Percentiles rank a stretch among this genome's conserved stretches.
These are phyloP conservation scores for Phycomyces nitens DNA, from an alignment of 192 early-diverging fungal genomes.

Conservation along the genomic window DNA sequence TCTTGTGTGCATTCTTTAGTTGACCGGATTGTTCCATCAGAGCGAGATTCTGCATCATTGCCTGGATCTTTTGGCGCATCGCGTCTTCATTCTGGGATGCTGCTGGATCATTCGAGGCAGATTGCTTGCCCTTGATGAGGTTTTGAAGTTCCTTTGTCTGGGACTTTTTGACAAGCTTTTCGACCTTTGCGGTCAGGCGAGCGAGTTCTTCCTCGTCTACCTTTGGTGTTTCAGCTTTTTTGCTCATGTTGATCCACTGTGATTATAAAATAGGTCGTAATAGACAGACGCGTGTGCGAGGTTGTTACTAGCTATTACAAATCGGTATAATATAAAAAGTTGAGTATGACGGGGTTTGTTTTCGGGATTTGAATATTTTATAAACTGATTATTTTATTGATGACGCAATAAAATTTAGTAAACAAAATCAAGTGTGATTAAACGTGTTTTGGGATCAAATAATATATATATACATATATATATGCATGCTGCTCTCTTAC, in stretches of 20 bases:
- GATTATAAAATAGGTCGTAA: not conserved
- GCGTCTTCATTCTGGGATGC: slow-evolving; percentile 13
- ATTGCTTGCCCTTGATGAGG: slow-evolving; percentile 2
- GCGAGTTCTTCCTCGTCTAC: slow-evolving; percentile 21
- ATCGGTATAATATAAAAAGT: too few relatives aligned
- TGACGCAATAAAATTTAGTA: too few relatives aligned
- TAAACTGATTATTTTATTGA: too few relatives aligned
- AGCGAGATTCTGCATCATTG: slow-evolving; percentile 23
- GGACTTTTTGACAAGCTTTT: slow-evolving; percentile 17
- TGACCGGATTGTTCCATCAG: slow-evolving; percentile 22
- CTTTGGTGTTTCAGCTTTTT: not conserved
- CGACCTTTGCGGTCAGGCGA: slow-evolving; percentile 14
- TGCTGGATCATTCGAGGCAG: not conserved
- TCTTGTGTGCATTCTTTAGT: slow-evolving; percentile 27
- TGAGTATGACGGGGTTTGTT: too few relatives aligned
- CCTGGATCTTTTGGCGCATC: slow-evolving; percentile 16
- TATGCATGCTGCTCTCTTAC: too few relatives aligned
- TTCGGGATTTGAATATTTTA: too few relatives aligned
- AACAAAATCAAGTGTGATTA: too few relatives aligned
- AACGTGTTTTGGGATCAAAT: too few relatives aligned
- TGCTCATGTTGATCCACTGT: not conserved
- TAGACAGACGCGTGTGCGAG: too few relatives aligned
- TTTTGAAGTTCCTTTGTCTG: slow-evolving; percentile 11
- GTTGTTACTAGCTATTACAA: too few relatives aligned
- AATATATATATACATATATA: too few relatives aligned